Base-by-base conservation (phyloP, 768 basidiomycete species). In the Coprinellus micaceus region DNA sequence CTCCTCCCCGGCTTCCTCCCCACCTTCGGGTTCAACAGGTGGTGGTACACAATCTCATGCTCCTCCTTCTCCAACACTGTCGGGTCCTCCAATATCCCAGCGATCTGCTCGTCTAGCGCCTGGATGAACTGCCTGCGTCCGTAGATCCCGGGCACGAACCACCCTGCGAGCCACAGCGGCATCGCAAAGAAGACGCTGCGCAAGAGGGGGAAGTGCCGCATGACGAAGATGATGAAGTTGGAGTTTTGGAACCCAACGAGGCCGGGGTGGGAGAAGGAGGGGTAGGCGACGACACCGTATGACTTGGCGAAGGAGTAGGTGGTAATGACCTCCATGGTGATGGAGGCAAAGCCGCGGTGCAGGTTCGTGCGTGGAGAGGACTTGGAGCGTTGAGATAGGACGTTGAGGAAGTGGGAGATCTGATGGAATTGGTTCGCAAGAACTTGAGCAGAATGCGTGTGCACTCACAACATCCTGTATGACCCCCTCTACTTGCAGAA, bases 31-130 rank as follows among this genome's bases (percentile, higher is more conserved):
- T 30, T 55, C 4, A 59, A 33, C 6, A 72, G 53, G 50, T 68
- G 67, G 39, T 74, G 71, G 54, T 71, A 77, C 36, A 75, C 71
- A 10, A 64, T 71, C 33, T 70, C 69, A 43, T 75, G 71, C 21
- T 70, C 66, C 6, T 62, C 61, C 5, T 64, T 47, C 11, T 57
- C 40, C 13, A 76, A 55, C 17, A 58, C 46, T 1, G 60, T 51
- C 0, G 72, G 68, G 53, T 73, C 56, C 0, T 54, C 56, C 2
- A 70, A 44, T 47, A 69, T 58, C n/a, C 43, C 57, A 36, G 67
- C 67, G n/a, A 74, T 65, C 30, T 69, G 63, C 3, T 30, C 46
- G 4, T 49, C 58, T 6, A 67, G 55, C 19, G 30, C 52, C n/a
- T 48, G 57, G 17, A 52, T 59, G 36, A 67, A 41, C 12, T 63